A percentile compares a stretch with the other conserved stretches of the same genome.
Evolutionary conservation across 805 yeast genomes (phyloP).

Genomic region (Teunomyces panamensis): DNA sequence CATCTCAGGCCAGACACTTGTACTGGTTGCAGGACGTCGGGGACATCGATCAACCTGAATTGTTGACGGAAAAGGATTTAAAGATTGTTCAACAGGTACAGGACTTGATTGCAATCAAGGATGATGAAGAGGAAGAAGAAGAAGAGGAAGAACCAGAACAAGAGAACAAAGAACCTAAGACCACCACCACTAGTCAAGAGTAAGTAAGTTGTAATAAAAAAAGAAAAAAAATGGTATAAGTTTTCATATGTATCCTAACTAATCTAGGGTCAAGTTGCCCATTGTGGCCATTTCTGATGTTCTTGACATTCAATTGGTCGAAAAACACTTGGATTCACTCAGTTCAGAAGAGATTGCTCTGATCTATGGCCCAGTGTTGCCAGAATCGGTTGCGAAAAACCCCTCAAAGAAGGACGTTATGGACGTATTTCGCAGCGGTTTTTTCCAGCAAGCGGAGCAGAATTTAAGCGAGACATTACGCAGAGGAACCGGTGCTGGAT

Average conservation of each 20-base stretch:
- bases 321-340: conserved; percentile 28
- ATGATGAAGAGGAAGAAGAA: conserved; percentile 32
- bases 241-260: neutral
- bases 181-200: neutral
- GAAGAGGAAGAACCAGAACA: conserved; percentile 9
- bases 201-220: neutral
- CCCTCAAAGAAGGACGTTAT: conserved; percentile 37
- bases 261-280: conserved; percentile 17
- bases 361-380: conserved; percentile 38
- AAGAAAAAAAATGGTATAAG: neutral
- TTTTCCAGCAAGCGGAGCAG: conserved; percentile 42
- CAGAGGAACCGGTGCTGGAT: conserved; percentile 43
- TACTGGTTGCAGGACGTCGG: conserved; percentile 80
- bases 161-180: conserved; percentile 3
- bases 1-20: conserved; percentile 57
- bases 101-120: conserved; percentile 44
- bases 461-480: conserved; percentile 42
- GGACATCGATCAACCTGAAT: conserved; percentile 56
- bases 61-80: conserved; percentile 58
- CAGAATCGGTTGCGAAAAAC: conserved; percentile 34
- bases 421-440: conserved; percentile 46
- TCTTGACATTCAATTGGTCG: conserved; percentile 28
- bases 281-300: conserved; percentile 32
- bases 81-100: conserved; percentile 47
- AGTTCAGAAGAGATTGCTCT: conserved; percentile 33